Evolutionary conservation across 1,139 yeast genomes (phyloP), one percentile per base, ranked within the genome.

Genomic region (Wickerhamiella infanticola): DNA sequence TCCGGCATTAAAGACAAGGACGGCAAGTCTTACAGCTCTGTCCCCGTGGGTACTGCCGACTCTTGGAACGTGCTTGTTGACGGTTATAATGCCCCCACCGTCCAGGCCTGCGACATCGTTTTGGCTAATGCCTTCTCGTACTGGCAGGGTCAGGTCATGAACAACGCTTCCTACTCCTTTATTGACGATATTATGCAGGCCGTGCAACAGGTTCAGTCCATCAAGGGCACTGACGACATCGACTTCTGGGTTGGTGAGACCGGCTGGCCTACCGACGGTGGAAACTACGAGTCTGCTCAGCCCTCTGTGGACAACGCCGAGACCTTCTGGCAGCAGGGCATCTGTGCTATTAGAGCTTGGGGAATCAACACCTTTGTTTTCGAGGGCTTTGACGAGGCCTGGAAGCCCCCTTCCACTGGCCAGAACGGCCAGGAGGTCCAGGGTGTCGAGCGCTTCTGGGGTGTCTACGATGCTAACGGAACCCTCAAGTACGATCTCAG

Each of bases 211-310:
- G 76, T 88, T 60, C 95, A 86, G 72, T 69, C 85, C 55, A 67
- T 76, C 55, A 88, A 88, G 73, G 95, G 94, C 51, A 68, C 81
- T 48, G 80, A 88, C 50, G 86, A 84, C 65, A 73, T 86, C 57
- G 73, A 75, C 50, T 85, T 88, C 72, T 86, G 90, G 86, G 90
- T 88, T 59, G 97, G 97, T 63, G 97, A 90, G 73, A 90, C 97
- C 55, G 98, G 97, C 57, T 88, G 96, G 95, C 95, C 97, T 62
- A 76, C 95, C 41, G 78, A 72, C 9, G 98, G 98, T 64, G 77
- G 85, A 53, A 67, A 70, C 63, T 86, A 67, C 58, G 64, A 77
- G 61, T 49, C 29, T 26, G 49, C 66, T 27, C 53, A 47, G 7
- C 95, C 97, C 58, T 64, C 79, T 58, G 72, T 77, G 48, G 71